Evolutionary conservation across 1,139 yeast species (phyloP).

Genomic region (Petasospora rhodanensis): DNA sequence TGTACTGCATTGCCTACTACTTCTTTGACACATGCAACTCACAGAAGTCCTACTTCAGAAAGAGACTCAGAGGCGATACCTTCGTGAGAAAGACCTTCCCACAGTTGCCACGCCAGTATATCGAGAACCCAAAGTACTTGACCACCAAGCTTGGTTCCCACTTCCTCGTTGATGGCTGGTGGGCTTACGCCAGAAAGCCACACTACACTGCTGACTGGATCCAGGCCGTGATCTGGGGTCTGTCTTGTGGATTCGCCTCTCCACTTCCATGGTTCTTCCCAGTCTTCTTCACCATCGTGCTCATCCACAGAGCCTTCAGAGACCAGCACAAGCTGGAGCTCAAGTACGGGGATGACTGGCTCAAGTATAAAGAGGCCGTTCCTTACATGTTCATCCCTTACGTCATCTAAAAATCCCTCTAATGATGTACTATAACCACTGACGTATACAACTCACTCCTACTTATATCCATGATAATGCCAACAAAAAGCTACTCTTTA

Average conservation of each 20-base stretch:
- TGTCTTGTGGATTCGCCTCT: conserved; percentile 80
- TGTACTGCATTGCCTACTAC: conserved; percentile 70
- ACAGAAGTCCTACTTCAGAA: conserved; percentile 92
- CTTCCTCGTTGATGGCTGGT: conserved; percentile 92
- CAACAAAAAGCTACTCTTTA: too few species aligned
- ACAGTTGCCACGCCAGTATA: conserved; percentile 76
- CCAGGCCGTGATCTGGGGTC: conserved; percentile 88
- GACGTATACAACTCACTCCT: too few species aligned
- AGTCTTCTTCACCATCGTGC: conserved; percentile 76
- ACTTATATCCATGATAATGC: too few species aligned
- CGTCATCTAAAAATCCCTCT: conserved; percentile 54
- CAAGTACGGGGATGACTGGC: conserved; percentile 96
- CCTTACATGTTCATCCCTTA: conserved; percentile 92
- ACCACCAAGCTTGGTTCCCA: conserved; percentile 79
- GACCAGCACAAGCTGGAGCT: conserved; percentile 77
- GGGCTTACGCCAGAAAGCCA: conserved; percentile 82
- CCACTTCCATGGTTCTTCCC: conserved; percentile 98
- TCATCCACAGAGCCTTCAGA: conserved; percentile 83
- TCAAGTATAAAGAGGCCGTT: conserved; percentile 74
- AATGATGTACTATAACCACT: background rate
- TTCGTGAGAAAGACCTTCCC: conserved; percentile 85
- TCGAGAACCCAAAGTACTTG: conserved; percentile 80
- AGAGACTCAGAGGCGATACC: conserved; percentile 76
- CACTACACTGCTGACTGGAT: conserved; percentile 94
- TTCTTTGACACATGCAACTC: conserved; percentile 94